Evolutionary conservation across 1,284 basidiomycete species (phyloP), one percentile per base, ranked within the genome.

Genomic region (Coniferiporia weirii): DNA sequence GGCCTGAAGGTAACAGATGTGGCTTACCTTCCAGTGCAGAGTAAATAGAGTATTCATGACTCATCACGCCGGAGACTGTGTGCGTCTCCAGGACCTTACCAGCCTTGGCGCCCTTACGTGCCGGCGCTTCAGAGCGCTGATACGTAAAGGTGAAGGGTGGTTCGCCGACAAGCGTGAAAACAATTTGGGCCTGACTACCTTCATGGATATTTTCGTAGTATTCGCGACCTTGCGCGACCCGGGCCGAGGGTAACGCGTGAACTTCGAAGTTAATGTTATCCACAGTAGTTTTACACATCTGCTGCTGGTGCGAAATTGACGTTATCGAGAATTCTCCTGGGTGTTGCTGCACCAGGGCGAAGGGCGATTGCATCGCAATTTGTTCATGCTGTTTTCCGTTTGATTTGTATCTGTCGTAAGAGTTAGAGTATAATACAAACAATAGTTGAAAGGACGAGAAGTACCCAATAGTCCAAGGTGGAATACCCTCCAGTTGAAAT

Each of bases 101-200:
- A 44, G 80, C 75, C 64, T 80, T 84, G 35, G 80, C 79, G 47
- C 82, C 82, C 70, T 86, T 89, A 83, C 7, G 74, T 69, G 66
- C 73, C 80, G 27, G 83, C 35, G 57, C 76, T 71, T 91, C 89
- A 1, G 89, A 81, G 49, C 93, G 82, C 70, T 94, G 92, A 70
- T 94, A 95, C 0, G 92, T 93, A 73, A 99, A 98, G 1, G 94
- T 90, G 75, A 97, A 99, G 0, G 96, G 96, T 40, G 96, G 89
- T 66, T 91, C 90, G 57, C 96, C 96, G 49, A 85, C 79, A 61
- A 99, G 83, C 9, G 82, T 85, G 73, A 99, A 97, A 49, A 91
- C 78, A 63, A 97, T 95, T 70, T 96, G 93, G 8, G 95, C 94
- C 76, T 95, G 90, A 70, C 93, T 91, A 62, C 91, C 89, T 77